phyloP scores from a whole-genome alignment of 805 yeast species.

The Ogataea glucozyma region DNA sequence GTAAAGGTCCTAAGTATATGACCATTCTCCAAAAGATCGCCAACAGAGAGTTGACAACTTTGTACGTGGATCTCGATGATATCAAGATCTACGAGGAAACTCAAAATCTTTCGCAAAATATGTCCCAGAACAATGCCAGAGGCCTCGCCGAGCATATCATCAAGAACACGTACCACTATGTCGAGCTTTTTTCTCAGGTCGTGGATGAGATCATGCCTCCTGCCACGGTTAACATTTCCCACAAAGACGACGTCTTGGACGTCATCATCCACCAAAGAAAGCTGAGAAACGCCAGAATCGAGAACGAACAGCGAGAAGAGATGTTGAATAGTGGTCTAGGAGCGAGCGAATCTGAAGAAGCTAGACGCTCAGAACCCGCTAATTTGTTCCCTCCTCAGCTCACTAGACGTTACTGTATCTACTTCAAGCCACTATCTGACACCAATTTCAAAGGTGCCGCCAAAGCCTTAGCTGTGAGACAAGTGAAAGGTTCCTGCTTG shows the following conservation, averaged over 20 bases:
- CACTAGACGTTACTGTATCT: slow-evolving; percentile 82
- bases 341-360: slow-evolving; percentile 19
- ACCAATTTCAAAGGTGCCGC: slow-evolving; percentile 37
- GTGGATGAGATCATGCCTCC: slow-evolving; percentile 83
- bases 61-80: slow-evolving; percentile 83
- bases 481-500: slow-evolving; percentile 76
- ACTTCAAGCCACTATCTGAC: slow-evolving; percentile 74
- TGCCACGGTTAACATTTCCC: slow-evolving; percentile 78
- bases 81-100: slow-evolving; percentile 66
- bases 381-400: slow-evolving; percentile 81
- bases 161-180: slow-evolving; percentile 75
- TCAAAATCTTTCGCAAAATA: slow-evolving; percentile 20
- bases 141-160: slow-evolving; percentile 57
- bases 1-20: slow-evolving; percentile 71
- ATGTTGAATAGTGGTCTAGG: slow-evolving; percentile 44
- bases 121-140: slow-evolving; percentile 19
- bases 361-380: slow-evolving; percentile 28
- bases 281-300: slow-evolving; percentile 73
- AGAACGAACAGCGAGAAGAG: slow-evolving; percentile 67
- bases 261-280: slow-evolving; percentile 89
- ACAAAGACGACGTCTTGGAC: slow-evolving; percentile 88
- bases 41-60: slow-evolving; percentile 71
- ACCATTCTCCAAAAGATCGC: slow-evolving; percentile 73
- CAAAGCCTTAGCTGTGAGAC: slow-evolving; percentile 83
- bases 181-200: slow-evolving; percentile 72